Base-by-base conservation (phyloP, 2,329 filamentous ascomycete genomes). In the Coniochaeta pulveracea region DNA sequence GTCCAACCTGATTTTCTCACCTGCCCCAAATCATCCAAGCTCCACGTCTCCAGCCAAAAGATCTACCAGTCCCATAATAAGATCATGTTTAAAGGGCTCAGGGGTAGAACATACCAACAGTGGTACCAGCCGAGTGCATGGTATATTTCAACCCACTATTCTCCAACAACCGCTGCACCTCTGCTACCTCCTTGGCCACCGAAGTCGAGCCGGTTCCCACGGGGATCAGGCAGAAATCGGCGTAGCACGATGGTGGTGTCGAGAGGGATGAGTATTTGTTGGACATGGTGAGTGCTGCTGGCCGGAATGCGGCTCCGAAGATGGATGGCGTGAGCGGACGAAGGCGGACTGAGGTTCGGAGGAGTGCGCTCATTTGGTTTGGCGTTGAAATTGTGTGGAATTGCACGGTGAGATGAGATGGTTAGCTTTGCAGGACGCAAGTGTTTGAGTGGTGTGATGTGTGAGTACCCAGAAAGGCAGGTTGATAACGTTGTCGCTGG, bases 51-150 rank as follows among this genome's bases (percentile, higher is more conserved):
- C n/a, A n/a, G n/a, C n/a, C n/a, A n/a, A n/a, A n/a, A n/a, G n/a
- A n/a, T n/a, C n/a, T n/a, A n/a, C n/a, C n/a, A n/a, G n/a, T n/a
- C n/a, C n/a, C n/a, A n/a, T n/a, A n/a, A n/a, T n/a, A n/a, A n/a
- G n/a, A n/a, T n/a, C n/a, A n/a, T n/a, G n/a, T n/a, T n/a, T n/a
- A n/a, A n/a, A n/a, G n/a, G n/a, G n/a, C n/a, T n/a, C n/a, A 23
- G 21, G 21, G n/a, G 9, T 6, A 7, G 17, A 18, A 64, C 77
- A 37, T 63, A 91, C 85, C 86, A 35, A 96, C 72, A 0, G 89
- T 96, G 0, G 89, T 95, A 10, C 89, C 91, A 3, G 86, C 88
- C 17, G 84, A 88, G 59, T 96, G 89, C 85, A 96, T 91, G 29
- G 72, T 77, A 53, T 88, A 89, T 42, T 75, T 78, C 41, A 96